Evolutionary conservation across 2,329 filamentous ascomycete genomes (phyloP).

Genomic region (Didymella lethalis): DNA sequence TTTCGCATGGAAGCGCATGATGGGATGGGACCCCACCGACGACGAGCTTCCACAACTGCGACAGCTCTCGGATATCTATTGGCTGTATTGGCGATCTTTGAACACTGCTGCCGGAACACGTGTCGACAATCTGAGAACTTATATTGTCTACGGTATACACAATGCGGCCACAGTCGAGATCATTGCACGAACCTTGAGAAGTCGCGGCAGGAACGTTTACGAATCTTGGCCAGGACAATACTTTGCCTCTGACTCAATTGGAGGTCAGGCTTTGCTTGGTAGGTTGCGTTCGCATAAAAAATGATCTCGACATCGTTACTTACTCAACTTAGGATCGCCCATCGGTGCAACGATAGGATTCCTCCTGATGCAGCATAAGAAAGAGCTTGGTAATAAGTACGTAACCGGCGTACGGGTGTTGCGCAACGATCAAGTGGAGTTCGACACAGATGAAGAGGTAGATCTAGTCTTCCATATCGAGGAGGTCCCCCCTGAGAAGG

Average conservation of each 20-base stretch:
- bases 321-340: slow-evolving; percentile 20
- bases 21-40: not conserved
- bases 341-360: slow-evolving; percentile 26
- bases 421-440: not conserved
- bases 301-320: not conserved
- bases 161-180: slow-evolving; percentile 26
- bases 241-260: slow-evolving; percentile 23
- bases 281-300: not conserved
- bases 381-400: slow-evolving; percentile 26
- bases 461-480: slow-evolving; percentile 11
- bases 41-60: slow-evolving; percentile 30
- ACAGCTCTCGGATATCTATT: slow-evolving; percentile 29
- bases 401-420: slow-evolving; percentile 12
- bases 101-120: slow-evolving; percentile 7
- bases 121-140: slow-evolving; percentile 28
- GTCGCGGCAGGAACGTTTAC: slow-evolving; percentile 4
- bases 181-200: slow-evolving; percentile 22
- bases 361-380: slow-evolving; percentile 27
- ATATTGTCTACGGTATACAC: slow-evolving; percentile 23
- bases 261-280: slow-evolving; percentile 24
- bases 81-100: slow-evolving; percentile 27
- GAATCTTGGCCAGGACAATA: slow-evolving; percentile 28
- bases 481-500: not conserved
- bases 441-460: not conserved
- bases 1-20: not conserved